Percentiles rank a stretch among this genome's conserved stretches.
Evolutionary conservation across 164 flowering plant species (phyloP).

Genomic region (Litsea cubeba): DNA sequence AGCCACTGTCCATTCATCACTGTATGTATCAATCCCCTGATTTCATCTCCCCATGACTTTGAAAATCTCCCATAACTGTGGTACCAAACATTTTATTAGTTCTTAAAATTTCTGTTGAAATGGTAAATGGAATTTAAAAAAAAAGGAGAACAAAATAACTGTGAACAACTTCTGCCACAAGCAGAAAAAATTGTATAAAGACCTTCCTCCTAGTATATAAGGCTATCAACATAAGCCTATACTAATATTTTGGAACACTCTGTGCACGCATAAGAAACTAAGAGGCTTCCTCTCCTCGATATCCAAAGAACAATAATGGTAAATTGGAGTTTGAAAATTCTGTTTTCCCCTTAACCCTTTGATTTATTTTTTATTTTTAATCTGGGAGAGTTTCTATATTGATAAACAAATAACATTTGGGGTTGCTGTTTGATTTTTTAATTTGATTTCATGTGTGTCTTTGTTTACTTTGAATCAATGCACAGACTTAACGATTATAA

Average conservation of each 20-base stretch:
- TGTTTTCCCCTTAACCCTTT: background rate
- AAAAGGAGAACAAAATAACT: too few relatives aligned
- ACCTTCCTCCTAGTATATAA: too few relatives aligned
- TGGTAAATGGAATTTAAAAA: too few relatives aligned
- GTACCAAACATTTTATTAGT: background rate
- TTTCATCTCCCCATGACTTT: background rate
- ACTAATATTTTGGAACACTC: too few relatives aligned
- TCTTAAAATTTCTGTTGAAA: too few relatives aligned
- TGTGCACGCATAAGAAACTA: too few relatives aligned
- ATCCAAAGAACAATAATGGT: too few relatives aligned
- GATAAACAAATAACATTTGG: background rate
- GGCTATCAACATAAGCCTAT: too few relatives aligned
- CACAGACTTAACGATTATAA: background rate
- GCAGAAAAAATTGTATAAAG: too few relatives aligned
- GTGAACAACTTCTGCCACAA: too few relatives aligned
- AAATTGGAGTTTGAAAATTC: too few relatives aligned
- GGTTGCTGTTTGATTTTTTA: background rate
- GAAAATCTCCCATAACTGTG: background rate
- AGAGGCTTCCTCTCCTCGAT: too few relatives aligned
- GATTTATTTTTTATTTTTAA: background rate
- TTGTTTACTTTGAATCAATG: background rate
- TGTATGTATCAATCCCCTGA: background rate
- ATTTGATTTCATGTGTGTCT: background rate
- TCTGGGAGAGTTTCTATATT: background rate
- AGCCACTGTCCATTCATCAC: background rate